Percentiles rank a stretch among this genome's conserved stretches.
Conservation (phyloP, 495 filamentous ascomycete genomes). For the Glutinoglossum americanum region DNA sequence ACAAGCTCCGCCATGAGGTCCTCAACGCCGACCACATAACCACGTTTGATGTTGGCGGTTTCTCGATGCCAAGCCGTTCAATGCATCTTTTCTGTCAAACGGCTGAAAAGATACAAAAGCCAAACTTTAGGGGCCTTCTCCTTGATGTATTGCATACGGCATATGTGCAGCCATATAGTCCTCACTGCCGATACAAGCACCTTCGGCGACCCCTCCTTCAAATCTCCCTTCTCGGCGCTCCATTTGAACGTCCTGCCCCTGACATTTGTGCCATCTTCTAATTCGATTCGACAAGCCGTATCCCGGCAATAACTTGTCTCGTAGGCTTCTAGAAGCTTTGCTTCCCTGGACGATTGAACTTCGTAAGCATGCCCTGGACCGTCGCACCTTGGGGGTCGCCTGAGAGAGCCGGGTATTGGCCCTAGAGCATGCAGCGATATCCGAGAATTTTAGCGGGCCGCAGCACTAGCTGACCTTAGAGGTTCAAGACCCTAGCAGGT, state of each 20-base stretch:
- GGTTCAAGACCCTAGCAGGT: neutral
- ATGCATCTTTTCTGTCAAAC: too few species aligned
- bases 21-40: too few species aligned
- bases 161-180: too few species aligned
- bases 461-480: neutral
- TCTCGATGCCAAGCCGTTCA: too few species aligned
- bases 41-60: too few species aligned
- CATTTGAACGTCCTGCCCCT: neutral
- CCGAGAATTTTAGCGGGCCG: neutral
- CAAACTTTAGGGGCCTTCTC: too few species aligned
- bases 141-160: too few species aligned
- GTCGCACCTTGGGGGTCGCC: neutral
- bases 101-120: too few species aligned
- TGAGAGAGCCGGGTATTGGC: neutral
- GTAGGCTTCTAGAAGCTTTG: neutral
- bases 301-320: neutral
- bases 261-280: neutral
- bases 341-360: neutral
- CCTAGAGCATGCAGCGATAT: neutral
- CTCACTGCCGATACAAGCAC: too few species aligned
- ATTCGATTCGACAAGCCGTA: neutral
- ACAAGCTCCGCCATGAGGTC: too few species aligned
- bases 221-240: neutral
- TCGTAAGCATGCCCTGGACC: neutral
- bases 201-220: neutral